phyloP scores from a whole-genome alignment of 768 basidiomycete genomes.

The Lyophyllum shimeji region DNA sequence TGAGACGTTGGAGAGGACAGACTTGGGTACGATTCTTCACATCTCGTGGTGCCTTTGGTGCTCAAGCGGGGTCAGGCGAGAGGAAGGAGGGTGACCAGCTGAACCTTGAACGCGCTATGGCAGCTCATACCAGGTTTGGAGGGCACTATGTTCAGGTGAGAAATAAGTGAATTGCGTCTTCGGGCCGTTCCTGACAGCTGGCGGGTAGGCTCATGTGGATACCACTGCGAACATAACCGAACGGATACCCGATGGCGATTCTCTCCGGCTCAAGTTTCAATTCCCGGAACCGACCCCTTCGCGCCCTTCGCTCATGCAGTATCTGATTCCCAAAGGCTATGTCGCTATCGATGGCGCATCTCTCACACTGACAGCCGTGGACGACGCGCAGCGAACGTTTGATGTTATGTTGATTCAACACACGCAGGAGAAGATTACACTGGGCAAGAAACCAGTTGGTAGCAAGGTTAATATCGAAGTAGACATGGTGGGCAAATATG shows the following conservation, averaged over 20 bases:
- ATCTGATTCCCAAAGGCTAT: conserved; percentile 93
- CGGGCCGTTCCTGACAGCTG: neutral
- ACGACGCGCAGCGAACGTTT: conserved; percentile 62
- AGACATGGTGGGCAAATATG: conserved; percentile 93
- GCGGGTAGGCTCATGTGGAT: conserved; percentile 86
- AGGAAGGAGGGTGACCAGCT: conserved; percentile 75
- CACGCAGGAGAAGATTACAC: conserved; percentile 85
- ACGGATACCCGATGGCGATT: conserved; percentile 77
- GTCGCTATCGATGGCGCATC: conserved; percentile 93
- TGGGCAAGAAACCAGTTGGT: conserved; percentile 73
- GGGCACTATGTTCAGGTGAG: conserved; percentile 95
- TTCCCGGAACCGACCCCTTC: conserved; percentile 58
- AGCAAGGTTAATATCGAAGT: conserved; percentile 92
- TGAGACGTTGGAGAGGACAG: conserved; percentile 89
- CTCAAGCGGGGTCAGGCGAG: conserved; percentile 52
- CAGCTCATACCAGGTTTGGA: conserved; percentile 86
- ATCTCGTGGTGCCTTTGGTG: too few relatives aligned
- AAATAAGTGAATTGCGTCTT: conserved; percentile 10
- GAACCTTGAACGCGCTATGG: conserved; percentile 96
- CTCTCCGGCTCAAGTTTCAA: conserved; percentile 80
- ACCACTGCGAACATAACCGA: conserved; percentile 76
- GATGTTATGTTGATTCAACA: conserved; percentile 95
- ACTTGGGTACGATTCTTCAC: conserved; percentile 84
- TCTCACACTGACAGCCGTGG: conserved; percentile 82
- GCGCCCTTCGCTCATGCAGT: conserved; percentile 68